Conservation (phyloP, 768 basidiomycete species). For the Hericium rajendrae region DNA sequence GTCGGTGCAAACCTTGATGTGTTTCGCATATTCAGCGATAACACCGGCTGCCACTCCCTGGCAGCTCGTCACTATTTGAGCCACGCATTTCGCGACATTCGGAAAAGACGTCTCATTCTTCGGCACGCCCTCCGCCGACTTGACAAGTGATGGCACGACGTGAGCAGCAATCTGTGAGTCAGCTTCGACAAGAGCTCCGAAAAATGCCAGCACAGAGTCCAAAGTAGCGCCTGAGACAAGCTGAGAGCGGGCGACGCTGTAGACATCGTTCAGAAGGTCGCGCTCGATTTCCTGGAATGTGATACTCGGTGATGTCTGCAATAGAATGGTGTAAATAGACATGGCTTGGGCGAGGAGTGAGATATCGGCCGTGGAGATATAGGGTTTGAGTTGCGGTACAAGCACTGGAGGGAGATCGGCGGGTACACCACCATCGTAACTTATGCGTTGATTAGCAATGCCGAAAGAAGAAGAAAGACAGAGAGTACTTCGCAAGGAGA, state of each 20-base stretch:
- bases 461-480: constrained; percentile 14
- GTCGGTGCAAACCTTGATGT: constrained; percentile 52
- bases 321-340: constrained; percentile 52
- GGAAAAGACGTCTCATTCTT: constrained; percentile 44
- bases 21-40: constrained; percentile 77
- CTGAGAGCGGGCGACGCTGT: constrained; percentile 67
- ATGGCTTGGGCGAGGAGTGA: constrained; percentile 68
- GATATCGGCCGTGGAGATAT: constrained; percentile 69
- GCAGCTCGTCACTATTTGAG: constrained; percentile 66
- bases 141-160: constrained; percentile 67
- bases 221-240: constrained; percentile 67
- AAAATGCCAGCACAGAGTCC: constrained; percentile 78
- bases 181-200: constrained; percentile 69
- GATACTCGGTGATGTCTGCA: constrained; percentile 52
- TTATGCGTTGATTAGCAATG: constrained; percentile 26
- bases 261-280: constrained; percentile 57
- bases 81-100: constrained; percentile 82
- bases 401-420: constrained; percentile 49
- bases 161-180: constrained; percentile 78
- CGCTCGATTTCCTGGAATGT: constrained; percentile 74
- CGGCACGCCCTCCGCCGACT: constrained; percentile 52
- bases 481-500: constrained; percentile 51
- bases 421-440: constrained; percentile 43
- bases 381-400: constrained; percentile 64
- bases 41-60: constrained; percentile 70